Evolutionary conservation across 192 early-diverging fungal species (phyloP).

Genomic region (Backusella circina): DNA sequence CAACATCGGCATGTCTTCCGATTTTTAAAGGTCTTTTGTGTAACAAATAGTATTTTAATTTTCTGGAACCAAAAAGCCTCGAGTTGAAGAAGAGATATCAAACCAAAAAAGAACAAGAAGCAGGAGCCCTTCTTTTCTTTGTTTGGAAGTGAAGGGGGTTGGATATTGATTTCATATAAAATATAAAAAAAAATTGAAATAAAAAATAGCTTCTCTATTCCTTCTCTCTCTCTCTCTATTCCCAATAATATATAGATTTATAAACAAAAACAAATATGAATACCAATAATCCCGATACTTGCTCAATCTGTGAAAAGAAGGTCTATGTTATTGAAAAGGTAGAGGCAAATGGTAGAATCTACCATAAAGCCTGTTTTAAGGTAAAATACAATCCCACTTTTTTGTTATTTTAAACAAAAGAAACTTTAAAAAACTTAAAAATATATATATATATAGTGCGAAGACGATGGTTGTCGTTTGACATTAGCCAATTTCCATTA

Average conservation of each 20-base stretch:
- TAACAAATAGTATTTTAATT: neutral
- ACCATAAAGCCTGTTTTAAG: conserved; percentile 20
- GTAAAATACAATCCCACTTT: neutral
- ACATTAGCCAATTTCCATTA: conserved; percentile 25
- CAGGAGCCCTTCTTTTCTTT: conserved; percentile 1
- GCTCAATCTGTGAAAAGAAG: conserved; percentile 5
- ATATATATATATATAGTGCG: conserved; percentile 6
- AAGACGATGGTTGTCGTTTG: conserved; percentile 20
- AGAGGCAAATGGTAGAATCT: conserved; percentile 15
- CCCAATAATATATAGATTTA: neutral
- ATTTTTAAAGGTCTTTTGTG: neutral
- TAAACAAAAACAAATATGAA: neutral
- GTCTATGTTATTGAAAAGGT: conserved; percentile 22
- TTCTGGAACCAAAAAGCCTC: neutral
- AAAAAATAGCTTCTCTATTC: neutral
- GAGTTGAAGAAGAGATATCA: neutral
- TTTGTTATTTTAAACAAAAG: neutral
- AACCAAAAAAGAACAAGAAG: neutral
- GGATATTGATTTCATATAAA: neutral
- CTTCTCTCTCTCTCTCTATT: neutral
- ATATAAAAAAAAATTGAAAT: neutral
- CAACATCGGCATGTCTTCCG: neutral
- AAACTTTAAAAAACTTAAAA: neutral
- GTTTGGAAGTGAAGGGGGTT: neutral
- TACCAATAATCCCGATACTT: neutral